phyloP scores from a whole-genome alignment of 2,329 filamentous ascomycete species.

The Neonectria sp. region DNA sequence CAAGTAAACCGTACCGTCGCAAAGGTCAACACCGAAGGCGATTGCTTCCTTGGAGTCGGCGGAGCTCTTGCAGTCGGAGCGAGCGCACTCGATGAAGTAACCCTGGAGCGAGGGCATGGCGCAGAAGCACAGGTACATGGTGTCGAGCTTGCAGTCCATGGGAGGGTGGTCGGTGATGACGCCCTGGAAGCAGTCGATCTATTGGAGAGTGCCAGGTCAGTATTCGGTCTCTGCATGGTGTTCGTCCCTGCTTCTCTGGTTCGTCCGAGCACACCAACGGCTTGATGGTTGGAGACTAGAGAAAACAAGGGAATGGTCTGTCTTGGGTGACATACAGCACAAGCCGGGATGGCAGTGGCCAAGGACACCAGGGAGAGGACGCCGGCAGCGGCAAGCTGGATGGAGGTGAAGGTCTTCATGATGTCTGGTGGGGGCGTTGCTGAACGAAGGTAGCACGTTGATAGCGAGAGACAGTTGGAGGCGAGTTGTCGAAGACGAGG shows the following conservation, averaged over 20 bases:
- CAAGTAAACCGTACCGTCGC: slow-evolving; percentile 47
- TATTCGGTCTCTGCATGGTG: not conserved
- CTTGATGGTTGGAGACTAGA: too few species aligned
- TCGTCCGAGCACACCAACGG: too few species aligned
- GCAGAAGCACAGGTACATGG: slow-evolving; percentile 52
- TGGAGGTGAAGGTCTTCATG: slow-evolving; percentile 34
- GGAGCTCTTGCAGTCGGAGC: slow-evolving; percentile 33
- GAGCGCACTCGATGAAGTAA: slow-evolving; percentile 45
- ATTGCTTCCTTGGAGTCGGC: slow-evolving; percentile 32
- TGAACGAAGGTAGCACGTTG: slow-evolving; percentile 7
- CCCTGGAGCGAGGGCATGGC: slow-evolving; percentile 29
- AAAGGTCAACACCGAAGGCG: slow-evolving; percentile 45
- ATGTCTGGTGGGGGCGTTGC: slow-evolving; percentile 5
- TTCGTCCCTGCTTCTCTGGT: too few species aligned
- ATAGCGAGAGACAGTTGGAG: slow-evolving; percentile 5
- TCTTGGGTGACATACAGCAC: slow-evolving; percentile 31
- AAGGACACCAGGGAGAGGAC: slow-evolving; percentile 31
- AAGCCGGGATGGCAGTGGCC: slow-evolving; percentile 27
- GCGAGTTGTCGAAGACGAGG: not conserved
- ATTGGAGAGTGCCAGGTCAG: not conserved
- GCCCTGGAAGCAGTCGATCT: slow-evolving; percentile 49
- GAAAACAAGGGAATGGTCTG: too few species aligned
- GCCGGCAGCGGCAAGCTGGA: slow-evolving; percentile 29
- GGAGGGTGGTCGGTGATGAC: slow-evolving; percentile 49
- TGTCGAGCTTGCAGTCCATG: slow-evolving; percentile 47